These are phyloP conservation scores for Incumbomyces delicatus DNA, from an alignment of 2,329 filamentous ascomycete species.

Conservation along the genomic window DNA sequence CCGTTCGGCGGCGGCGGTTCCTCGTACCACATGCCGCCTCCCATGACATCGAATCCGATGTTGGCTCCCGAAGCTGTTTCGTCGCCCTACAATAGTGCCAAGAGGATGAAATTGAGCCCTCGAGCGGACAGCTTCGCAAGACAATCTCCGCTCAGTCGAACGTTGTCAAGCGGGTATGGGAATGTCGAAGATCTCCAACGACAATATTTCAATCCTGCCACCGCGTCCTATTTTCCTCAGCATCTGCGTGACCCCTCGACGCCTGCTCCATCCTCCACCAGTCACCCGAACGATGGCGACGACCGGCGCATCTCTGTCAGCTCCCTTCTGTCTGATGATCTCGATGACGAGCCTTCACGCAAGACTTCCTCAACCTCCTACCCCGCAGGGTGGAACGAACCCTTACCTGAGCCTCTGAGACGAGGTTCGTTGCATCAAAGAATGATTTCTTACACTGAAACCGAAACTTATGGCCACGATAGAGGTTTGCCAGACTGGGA, in stretches of 20 bases:
- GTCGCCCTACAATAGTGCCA: slow-evolving; percentile 18
- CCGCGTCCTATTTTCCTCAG: slow-evolving; percentile 15
- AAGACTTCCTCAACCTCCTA: slow-evolving; percentile 8
- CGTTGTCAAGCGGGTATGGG: slow-evolving; percentile 16
- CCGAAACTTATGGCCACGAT: slow-evolving; percentile 57
- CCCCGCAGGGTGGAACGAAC: not conserved
- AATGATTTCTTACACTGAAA: slow-evolving; percentile 20
- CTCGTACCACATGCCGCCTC: slow-evolving; percentile 18
- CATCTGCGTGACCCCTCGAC: slow-evolving; percentile 31
- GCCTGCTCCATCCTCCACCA: slow-evolving; percentile 29
- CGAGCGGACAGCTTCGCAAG: slow-evolving; percentile 15
- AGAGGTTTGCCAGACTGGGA: slow-evolving; percentile 61
- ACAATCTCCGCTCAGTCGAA: slow-evolving; percentile 7
- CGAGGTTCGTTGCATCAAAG: slow-evolving; percentile 20
- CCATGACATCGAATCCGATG: slow-evolving; percentile 19
- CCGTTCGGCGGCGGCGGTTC: slow-evolving; percentile 8
- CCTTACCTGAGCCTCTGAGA: slow-evolving; percentile 13
- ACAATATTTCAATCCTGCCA: slow-evolving; percentile 17
- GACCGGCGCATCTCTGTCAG: slow-evolving; percentile 53
- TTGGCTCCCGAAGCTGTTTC: slow-evolving; percentile 13
- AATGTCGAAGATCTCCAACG: slow-evolving; percentile 15
- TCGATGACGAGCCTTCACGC: slow-evolving; percentile 20
- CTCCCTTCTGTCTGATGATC: slow-evolving; percentile 50
- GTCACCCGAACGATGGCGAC: slow-evolving; percentile 28
- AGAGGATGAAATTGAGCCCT: slow-evolving; percentile 20